phyloP scores from a whole-genome alignment of 2,329 filamentous ascomycete species.

The Hypoxylon sp. region DNA sequence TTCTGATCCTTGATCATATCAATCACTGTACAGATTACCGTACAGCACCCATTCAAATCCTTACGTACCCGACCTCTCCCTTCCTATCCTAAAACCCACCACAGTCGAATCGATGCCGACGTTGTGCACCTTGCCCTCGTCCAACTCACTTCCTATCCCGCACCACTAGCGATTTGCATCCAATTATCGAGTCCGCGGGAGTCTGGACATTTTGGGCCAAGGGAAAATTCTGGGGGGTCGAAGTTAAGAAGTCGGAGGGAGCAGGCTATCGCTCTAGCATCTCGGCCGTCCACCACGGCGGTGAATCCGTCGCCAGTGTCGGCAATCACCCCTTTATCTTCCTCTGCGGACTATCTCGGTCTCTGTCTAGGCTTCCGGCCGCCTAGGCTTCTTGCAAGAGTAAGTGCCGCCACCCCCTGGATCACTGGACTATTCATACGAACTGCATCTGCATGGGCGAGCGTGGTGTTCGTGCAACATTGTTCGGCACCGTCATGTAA shows the following conservation, averaged over 20 bases:
- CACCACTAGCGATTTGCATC: constrained; percentile 29
- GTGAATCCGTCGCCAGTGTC: constrained; percentile 43
- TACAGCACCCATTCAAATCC: constrained; percentile 40
- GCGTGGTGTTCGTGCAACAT: constrained; percentile 36
- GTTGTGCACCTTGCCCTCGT: constrained; percentile 32
- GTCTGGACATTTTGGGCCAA: constrained; percentile 31
- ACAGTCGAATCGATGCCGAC: constrained; percentile 43
- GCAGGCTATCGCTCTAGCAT: constrained; percentile 40
- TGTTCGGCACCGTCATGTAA: constrained; percentile 21
- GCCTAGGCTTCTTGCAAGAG: constrained; percentile 51
- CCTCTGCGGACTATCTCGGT: constrained; percentile 44
- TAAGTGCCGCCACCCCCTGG: constrained; percentile 43
- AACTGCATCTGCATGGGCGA: constrained; percentile 29
- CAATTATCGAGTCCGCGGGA: constrained; percentile 35
- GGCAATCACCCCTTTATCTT: constrained; percentile 39
- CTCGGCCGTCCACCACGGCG: constrained; percentile 40
- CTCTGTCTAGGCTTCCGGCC: constrained; percentile 53
- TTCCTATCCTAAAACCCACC: constrained; percentile 29
- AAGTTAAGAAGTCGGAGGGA: constrained; percentile 28
- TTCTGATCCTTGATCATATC: constrained; percentile 40
- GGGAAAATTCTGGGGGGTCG: constrained; percentile 36
- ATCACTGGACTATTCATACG: constrained; percentile 33
- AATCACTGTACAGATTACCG: constrained; percentile 38
- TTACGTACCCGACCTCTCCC: constrained; percentile 40
- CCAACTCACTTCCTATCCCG: constrained; percentile 15